Base-by-base conservation (phyloP, 345 rosid species). In the Gossypium stocksii region DNA sequence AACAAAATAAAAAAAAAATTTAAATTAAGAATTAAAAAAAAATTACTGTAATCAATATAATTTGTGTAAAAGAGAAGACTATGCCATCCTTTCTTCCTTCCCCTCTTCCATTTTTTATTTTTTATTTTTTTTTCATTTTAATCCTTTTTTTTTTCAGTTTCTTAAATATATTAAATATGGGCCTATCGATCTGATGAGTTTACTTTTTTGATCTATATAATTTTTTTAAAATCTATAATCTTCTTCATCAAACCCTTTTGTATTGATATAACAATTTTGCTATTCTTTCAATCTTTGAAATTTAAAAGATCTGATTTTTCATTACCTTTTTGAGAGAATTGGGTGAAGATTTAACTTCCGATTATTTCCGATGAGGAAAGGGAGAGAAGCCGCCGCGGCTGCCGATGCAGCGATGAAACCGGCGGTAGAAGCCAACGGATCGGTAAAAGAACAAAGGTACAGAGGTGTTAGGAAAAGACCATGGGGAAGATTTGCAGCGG, bases 381-480 rank as follows among this genome's bases (percentile, higher is more conserved):
- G 84, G 51, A 87, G 91, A 84, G 90, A 86, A 68, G 78, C 82
- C 2, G 76, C 79, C 59, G 69, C 9, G 17, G 29, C 64, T 65
- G 79, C 82, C 2, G 77, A 76, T 54, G 62, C 9, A 20, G 29
- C 71, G 17, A 71, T 54, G 68, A 81, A 66, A 66, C 82, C 75
- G 19, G 90, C 81, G 71, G 83, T 63, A 19, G 70, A 64, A 29
- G 41, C 70, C 14, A 64, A 74, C 49, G 62, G 77, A 74, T 74
- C 71, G 38, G 22, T 74, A 0, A 64, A 63, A 20, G 95, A 89
- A 76, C 85, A 84, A 25, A 89, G 86, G 78, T 93, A 90, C 81
- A 90, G 98, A 84, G 97, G 98, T 54, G 98, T 94, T 0, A 74
- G 98, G 54, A 89, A 87, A 85, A 81, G 98, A 82, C 97, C 94